Conservation (phyloP, 306 rosid species). For the Rosa rugosa region DNA sequence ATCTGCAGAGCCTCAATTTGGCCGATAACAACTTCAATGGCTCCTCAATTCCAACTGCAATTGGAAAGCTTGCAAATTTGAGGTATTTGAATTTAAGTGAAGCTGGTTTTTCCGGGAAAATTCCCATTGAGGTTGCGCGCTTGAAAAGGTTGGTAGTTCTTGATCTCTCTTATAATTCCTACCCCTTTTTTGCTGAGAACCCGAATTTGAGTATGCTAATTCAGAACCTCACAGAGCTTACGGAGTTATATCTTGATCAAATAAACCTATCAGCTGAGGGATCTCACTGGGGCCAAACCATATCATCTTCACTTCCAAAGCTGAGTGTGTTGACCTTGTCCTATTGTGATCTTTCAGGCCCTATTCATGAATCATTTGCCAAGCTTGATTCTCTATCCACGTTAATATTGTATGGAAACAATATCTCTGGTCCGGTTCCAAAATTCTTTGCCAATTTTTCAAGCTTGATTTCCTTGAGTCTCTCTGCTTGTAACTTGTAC, state of each 20-base stretch:
- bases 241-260: neutral
- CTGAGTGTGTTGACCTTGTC: neutral
- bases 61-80: conserved; percentile 22
- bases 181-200: neutral
- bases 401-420: conserved; percentile 1
- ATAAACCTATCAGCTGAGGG: neutral
- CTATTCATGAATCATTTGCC: neutral
- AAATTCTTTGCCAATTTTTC: conserved; percentile 8
- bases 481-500: neutral
- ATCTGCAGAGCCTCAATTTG: neutral
- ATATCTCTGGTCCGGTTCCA: conserved; percentile 16
- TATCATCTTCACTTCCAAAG: neutral
- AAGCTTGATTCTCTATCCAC: conserved; percentile 2
- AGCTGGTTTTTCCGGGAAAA: neutral
- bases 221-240: neutral
- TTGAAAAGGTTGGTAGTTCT: neutral
- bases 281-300: neutral
- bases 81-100: neutral
- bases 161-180: neutral
- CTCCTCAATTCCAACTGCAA: conserved; percentile 19
- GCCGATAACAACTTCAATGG: neutral
- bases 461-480: conserved; percentile 19
- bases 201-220: neutral
- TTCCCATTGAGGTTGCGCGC: neutral
- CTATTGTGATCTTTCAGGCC: conserved; percentile 11